Evolutionary conservation across 1,284 basidiomycete genomes (phyloP).

Genomic region (Ustilago loliicola): DNA sequence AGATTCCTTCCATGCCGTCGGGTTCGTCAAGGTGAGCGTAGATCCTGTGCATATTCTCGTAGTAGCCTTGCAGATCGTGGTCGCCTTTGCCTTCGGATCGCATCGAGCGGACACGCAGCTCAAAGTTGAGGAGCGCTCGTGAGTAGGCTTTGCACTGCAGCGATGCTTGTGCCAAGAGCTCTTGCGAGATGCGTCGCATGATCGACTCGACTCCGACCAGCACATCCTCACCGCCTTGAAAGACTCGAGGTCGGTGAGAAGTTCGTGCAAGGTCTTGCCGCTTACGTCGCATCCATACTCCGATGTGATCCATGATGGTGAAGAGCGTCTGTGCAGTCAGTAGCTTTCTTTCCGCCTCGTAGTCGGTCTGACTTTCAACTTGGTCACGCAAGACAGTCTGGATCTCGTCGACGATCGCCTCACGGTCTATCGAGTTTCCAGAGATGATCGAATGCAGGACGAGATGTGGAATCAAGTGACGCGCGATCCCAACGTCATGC

Average conservation of each 20-base stretch:
- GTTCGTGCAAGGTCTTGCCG: constrained; percentile 65
- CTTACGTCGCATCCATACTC: constrained; percentile 81
- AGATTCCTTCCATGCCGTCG: constrained; percentile 99
- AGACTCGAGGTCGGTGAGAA: constrained; percentile 37
- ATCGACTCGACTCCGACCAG: constrained; percentile 78
- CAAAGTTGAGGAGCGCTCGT: constrained; percentile 93
- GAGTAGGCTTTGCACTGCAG: constrained; percentile 94
- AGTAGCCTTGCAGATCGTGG: constrained; percentile 76
- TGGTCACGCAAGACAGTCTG: constrained; percentile 88
- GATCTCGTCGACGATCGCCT: constrained; percentile 82
- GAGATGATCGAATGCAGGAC: constrained; percentile 88
- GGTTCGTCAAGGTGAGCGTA: constrained; percentile 97
- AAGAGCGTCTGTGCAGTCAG: constrained; percentile 84
- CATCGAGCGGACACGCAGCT: constrained; percentile 74
- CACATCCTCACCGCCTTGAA: constrained; percentile 54
- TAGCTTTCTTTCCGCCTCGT: constrained; percentile 60
- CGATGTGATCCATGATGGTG: constrained; percentile 92
- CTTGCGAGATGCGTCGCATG: constrained; percentile 85
- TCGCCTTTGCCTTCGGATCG: constrained; percentile 56
- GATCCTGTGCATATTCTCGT: constrained; percentile 93
- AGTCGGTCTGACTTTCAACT: constrained; percentile 72
- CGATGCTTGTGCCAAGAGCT: constrained; percentile 92
- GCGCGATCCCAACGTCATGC: constrained; percentile 91
- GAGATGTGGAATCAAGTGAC: constrained; percentile 90
- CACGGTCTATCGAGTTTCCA: constrained; percentile 76